These are phyloP conservation scores for Thalassiosira mediterranea DNA, from an alignment of 352 stramenopile genomes.

Conservation along the genomic window DNA sequence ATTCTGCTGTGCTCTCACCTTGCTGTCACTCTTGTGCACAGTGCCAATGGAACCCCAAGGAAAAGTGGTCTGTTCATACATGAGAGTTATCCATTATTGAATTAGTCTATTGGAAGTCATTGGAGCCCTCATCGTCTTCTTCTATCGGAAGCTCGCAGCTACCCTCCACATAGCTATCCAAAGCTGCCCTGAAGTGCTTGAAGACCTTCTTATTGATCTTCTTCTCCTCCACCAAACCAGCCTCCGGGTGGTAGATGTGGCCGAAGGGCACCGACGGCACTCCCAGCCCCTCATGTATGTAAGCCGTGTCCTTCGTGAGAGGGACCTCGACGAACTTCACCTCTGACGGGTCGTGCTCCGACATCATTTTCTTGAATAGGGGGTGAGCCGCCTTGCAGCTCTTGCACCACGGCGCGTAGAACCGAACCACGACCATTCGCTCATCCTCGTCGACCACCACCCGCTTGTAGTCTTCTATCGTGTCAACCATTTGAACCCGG, in stretches of 20 bases:
- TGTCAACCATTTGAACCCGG: slow-evolving; percentile 40
- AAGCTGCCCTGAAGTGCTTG: slow-evolving; percentile 45
- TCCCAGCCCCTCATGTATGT: slow-evolving; percentile 73
- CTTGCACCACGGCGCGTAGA: slow-evolving; percentile 59
- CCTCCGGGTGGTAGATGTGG: slow-evolving; percentile 74
- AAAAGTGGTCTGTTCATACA: too few species aligned
- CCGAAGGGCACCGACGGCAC: slow-evolving; percentile 70
- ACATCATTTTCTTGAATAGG: slow-evolving; percentile 43
- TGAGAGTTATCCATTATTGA: too few species aligned
- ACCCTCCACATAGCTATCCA: slow-evolving; percentile 51
- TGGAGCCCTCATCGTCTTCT: slow-evolving; percentile 19
- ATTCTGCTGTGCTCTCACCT: too few species aligned
- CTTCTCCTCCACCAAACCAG: slow-evolving; percentile 73
- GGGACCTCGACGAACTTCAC: slow-evolving; percentile 66
- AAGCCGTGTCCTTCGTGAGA: slow-evolving; percentile 58
- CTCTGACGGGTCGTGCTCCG: slow-evolving; percentile 2
- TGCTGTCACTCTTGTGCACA: too few species aligned
- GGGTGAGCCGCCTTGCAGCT: slow-evolving; percentile 51
- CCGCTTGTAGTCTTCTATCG: slow-evolving; percentile 57
- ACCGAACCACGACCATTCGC: slow-evolving; percentile 54
- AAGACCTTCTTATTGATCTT: slow-evolving; percentile 66
- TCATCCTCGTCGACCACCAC: slow-evolving; percentile 45
- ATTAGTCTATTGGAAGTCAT: too few species aligned
- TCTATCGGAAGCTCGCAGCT: slow-evolving; percentile 41
- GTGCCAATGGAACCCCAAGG: too few species aligned